Evolutionary conservation across 1,284 basidiomycete genomes (phyloP), one percentile per base, ranked within the genome.

Genomic region (Fomes fomentarius): DNA sequence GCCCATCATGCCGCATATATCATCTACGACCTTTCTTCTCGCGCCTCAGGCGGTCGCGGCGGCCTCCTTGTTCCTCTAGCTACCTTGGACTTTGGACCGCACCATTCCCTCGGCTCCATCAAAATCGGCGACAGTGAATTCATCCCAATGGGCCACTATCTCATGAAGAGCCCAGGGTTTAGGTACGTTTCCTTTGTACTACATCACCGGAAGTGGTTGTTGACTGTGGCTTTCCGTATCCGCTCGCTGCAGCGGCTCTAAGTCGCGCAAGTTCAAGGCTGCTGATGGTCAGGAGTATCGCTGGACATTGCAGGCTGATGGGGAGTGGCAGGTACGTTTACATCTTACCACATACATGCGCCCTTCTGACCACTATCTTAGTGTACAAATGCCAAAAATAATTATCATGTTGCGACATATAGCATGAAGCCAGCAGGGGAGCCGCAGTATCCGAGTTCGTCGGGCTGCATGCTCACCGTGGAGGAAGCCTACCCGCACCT

Each of bases 391-490:
- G 58, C 69, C 22, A 50, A 43, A 31, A 74, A 63, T 38, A 76
- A 77, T 21, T 77, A 80, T 46, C 68, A 82, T 3, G 77, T 87
- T 26, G 82, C 85, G 0, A 79, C 78, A 56, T 87, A 87, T 66
- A 78, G 75, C 62, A 73, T 83, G 52, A 84, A 83, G 57, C 66
- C 75, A 15, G 69, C 76, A 0, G 80, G 79, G 24, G 84, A 86
- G 62, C 82, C 83, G 4, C 73, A 74, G 17, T 85, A 85, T 59
- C 46, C 50, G 5, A 64, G 69, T 41, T 84, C 83, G 0, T 84
- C 83, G 5, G 83, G 84, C 3, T 83, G 81, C 53, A 79, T 80
- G 69, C 69, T 88, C 50, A 83, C 79, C 25, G 75, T 87, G n/a
- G 82, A 84, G 39, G 85, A 87, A 57, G 71, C 74, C 15, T 86